A percentile compares a stretch with the other conserved stretches of the same genome.
phyloP scores from a whole-genome alignment of 208 protist species.

The Leptomonas pyrrhocoris region DNA sequence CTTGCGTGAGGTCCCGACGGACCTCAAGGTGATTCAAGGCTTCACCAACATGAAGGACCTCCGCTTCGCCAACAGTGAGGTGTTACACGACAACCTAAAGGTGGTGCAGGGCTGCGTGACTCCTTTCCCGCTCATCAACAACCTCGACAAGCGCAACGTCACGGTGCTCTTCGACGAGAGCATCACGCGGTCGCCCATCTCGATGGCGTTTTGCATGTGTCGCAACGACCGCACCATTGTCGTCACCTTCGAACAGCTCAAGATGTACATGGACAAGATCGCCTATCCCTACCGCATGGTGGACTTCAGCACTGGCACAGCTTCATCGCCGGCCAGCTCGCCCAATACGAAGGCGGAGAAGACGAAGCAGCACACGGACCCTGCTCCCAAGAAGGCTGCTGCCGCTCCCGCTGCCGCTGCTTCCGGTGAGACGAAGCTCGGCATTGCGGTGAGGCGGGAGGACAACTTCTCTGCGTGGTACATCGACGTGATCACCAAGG shows the following conservation, averaged over 20 bases:
- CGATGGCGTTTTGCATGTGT: constrained; percentile 80
- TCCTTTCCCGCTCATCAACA: constrained; percentile 87
- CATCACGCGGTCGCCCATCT: constrained; percentile 37
- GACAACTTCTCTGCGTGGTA: constrained; percentile 97
- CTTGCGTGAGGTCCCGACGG: constrained; percentile 68
- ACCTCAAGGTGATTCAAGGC: constrained; percentile 81
- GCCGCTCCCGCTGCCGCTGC: constrained; percentile 13
- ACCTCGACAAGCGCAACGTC: constrained; percentile 62
- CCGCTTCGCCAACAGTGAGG: constrained; percentile 77
- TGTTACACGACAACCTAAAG: constrained; percentile 62
- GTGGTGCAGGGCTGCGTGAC: constrained; percentile 84
- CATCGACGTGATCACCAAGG: constrained; percentile 96
- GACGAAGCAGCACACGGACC: constrained; percentile 30
- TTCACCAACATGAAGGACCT: constrained; percentile 73
- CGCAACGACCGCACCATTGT: constrained; percentile 84
- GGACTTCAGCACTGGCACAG: constrained; percentile 51
- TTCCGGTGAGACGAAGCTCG: constrained; percentile 78
- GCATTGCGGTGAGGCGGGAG: constrained; percentile 88
- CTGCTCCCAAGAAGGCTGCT: constrained; percentile 29
- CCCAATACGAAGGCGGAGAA: constrained; percentile 31
- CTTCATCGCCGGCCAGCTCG: constrained; percentile 23
- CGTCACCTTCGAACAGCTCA: constrained; percentile 66
- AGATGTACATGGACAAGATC: constrained; percentile 64
- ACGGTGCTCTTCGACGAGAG: constrained; percentile 80
- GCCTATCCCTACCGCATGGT: constrained; percentile 70